Evolutionary conservation across 352 stramenopile species (phyloP), one percentile per base, ranked within the genome.

Genomic region (Pythium pyrilobum): DNA sequence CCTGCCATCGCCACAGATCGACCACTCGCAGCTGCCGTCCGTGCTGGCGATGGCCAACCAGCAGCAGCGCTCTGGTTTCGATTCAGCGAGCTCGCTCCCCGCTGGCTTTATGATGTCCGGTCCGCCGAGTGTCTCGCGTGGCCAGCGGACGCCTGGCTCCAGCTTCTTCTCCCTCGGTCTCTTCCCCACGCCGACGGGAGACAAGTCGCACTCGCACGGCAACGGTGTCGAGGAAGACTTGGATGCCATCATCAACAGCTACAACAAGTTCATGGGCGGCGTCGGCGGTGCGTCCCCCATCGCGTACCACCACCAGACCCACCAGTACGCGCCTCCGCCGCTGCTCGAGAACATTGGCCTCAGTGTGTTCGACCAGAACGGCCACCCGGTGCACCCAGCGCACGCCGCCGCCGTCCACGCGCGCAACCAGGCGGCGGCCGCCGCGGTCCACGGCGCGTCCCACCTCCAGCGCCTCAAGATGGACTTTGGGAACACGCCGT

Each of bases 41-140:
- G 77, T 88, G 24, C 51, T 88, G 27, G 77, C 77, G 27, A 85
- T 88, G 77, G 74, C 74, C n/a, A 84, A 81, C 59, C 56, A 73
- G 47, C 56, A 64, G 56, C 56, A 57, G 42, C 40, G 62, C 32
- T 32, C 43, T 5, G 53, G 53, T 20, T 68, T 81, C 38, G 72
- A 85, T 52, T 57, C 61, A 15, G 40, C 50, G 12, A 73, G 50
- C 39, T 29, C 54, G 12, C 48, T 72, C 11, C 60, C 63, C 16
- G 67, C 60, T 4, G 66, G 62, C 28, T 79, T 85, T 46, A 55
- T 85, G 60, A 33, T 59, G 27, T 73, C 43, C 20, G 76, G 76
- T 1, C 76, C 76, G 10, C 76, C 76, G 25, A 87, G 74, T 56
- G 56, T 85, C 25, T 77, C 77, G 37, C 69, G 74, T 29, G 69